Conservation (phyloP, 176 grass and related monocot genomes). For the Oryza meridionalis region DNA sequence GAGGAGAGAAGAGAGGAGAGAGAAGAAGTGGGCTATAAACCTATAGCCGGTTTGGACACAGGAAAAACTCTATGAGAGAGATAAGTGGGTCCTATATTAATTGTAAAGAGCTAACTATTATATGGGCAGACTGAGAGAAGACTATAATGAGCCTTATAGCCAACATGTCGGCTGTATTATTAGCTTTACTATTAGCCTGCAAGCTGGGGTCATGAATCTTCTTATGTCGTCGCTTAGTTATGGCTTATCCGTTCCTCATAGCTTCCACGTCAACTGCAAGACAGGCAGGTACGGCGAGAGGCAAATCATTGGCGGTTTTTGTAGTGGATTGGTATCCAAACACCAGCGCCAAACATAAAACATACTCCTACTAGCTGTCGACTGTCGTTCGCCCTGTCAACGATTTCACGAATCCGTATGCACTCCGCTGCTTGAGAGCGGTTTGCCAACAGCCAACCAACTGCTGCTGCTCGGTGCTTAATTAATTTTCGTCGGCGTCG, state of each 20-base stretch:
- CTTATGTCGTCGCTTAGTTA: neutral
- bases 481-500: neutral
- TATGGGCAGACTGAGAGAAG: too few relatives aligned
- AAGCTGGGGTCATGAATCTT: neutral
- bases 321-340: neutral
- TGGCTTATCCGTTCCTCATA: slow-evolving; percentile 12
- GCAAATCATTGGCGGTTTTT: neutral
- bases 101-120: too few relatives aligned
- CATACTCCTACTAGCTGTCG: too few relatives aligned
- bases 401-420: neutral
- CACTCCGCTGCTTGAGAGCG: neutral
- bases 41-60: too few relatives aligned
- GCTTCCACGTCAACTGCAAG: slow-evolving; percentile 20
- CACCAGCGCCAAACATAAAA: neutral
- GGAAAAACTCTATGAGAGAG: too few relatives aligned
- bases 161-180: too few relatives aligned
- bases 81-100: too few relatives aligned
- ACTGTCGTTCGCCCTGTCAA: neutral
- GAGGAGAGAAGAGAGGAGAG: too few relatives aligned
- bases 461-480: neutral
- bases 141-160: too few relatives aligned
- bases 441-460: neutral
- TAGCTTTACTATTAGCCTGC: too few relatives aligned
- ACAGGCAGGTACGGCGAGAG: neutral
- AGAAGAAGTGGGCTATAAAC: too few relatives aligned